Base-by-base conservation (phyloP, 805 yeast genomes). In the Cyberlindnera amylophila region DNA sequence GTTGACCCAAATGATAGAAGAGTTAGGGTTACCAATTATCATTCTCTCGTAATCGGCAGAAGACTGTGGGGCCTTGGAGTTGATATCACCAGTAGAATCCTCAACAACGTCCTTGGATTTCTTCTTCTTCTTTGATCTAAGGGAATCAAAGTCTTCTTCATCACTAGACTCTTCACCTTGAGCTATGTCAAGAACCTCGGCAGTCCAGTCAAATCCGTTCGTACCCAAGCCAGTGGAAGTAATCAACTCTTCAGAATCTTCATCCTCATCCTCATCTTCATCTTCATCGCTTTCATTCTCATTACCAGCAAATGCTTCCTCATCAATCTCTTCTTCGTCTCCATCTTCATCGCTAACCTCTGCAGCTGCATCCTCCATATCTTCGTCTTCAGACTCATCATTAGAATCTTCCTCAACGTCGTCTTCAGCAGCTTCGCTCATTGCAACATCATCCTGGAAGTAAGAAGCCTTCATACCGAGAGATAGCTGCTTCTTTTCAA, bases 381-480 rank as follows among this genome's bases (percentile, higher is more conserved):
- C 24, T 41, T 57, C 50, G n/a, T 33, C 54, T 6, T 47, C 49
- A 11, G 46, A 49, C 7, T 45, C 44, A 15, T 36, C 54, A 26
- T 51, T 51, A 34, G 46, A 38, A 41, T 55, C 44, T 23, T 51
- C 66, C 4, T 51, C 59, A 13, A 35, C 49, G 16, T 50, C 63
- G 12, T 50, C 57, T n/a, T 40, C 49, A 5, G 34, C 48, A 4
- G 32, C 54, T 21, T 49, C 62, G 28, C 58, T 67, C 12, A 56
- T 63, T 16, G 57, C 69, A n/a, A 54, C 67, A 13, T 53, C 63
- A 6, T 59, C 65, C 23, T 59, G 61, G 62, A 91, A 93, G 64
- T 83, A 88, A 3, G 96, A 86, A 3, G 97, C 97, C 69, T 89
- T 91, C 90, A 91, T 82, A 50, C 98, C 96, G 47, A 91, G 73